These are phyloP conservation scores for Calonectria crousiana DNA, from an alignment of 2,329 filamentous ascomycete genomes.

Conservation along the genomic window DNA sequence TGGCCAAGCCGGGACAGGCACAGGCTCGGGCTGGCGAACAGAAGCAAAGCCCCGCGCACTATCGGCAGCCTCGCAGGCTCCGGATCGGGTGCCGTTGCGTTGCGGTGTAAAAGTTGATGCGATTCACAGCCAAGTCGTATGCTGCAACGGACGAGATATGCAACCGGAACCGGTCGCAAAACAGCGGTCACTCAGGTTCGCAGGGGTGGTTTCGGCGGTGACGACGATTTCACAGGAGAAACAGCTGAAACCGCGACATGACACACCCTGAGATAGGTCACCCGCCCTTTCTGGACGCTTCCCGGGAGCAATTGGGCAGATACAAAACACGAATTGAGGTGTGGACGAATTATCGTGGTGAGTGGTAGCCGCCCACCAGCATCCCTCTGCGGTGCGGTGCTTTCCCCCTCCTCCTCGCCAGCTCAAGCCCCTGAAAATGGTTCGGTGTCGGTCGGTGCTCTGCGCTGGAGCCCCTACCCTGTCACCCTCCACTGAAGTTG, in stretches of 20 bases:
- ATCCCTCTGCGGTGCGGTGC: conserved; percentile 5
- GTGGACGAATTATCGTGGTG: conserved; percentile 20
- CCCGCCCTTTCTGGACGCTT: not conserved
- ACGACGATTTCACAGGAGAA: conserved; percentile 38
- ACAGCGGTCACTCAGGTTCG: conserved; percentile 23
- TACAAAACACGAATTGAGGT: conserved; percentile 1
- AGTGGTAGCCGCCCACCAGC: conserved; percentile 16
- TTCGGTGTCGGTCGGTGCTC: conserved; percentile 29
- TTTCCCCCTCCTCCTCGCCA: conserved; percentile 27
- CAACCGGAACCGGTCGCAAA: conserved; percentile 12
- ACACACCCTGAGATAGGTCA: conserved; percentile 45
- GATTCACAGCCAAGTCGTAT: conserved; percentile 20
- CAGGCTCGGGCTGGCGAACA: conserved; percentile 25
- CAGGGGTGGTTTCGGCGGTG: conserved; percentile 18
- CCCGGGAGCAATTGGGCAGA: not conserved
- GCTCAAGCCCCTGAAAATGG: conserved; percentile 38
- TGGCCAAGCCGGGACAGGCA: conserved; percentile 29
- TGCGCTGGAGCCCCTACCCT: conserved; percentile 13
- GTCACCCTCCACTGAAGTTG: conserved; percentile 5
- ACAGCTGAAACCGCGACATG: conserved; percentile 53
- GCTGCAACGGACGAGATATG: conserved; percentile 36
- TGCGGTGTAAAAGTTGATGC: conserved; percentile 32
- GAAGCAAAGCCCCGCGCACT: conserved; percentile 23
- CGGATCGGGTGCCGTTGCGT: conserved; percentile 35
- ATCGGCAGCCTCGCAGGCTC: conserved; percentile 35